Percentiles rank a stretch among this genome's conserved stretches.
phyloP scores from a whole-genome alignment of 2,329 filamentous ascomycete species.

The Trichoderma pleuroti region DNA sequence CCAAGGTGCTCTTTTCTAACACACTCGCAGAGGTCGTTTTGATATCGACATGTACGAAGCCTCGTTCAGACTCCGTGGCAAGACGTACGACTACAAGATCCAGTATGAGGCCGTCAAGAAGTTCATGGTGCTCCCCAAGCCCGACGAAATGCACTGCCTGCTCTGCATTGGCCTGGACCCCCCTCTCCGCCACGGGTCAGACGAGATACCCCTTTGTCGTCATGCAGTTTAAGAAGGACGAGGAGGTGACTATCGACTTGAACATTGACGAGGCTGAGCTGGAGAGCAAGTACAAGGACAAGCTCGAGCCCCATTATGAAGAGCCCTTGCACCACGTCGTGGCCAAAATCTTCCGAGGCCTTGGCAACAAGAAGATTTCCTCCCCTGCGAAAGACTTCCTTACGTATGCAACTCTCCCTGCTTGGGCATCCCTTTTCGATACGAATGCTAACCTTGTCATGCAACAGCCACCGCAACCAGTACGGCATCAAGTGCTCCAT shows the following conservation, averaged over 20 bases:
- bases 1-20: background rate
- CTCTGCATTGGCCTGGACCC: slow-evolving; percentile 93
- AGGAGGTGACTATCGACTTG: slow-evolving; percentile 92
- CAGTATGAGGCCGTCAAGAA: slow-evolving; percentile 98
- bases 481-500: slow-evolving; percentile 99
- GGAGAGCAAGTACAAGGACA: slow-evolving; percentile 81
- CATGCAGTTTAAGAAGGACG: slow-evolving; percentile 98
- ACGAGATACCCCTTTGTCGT: slow-evolving; percentile 97
- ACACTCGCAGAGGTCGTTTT: slow-evolving; percentile 76
- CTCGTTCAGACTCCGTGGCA: slow-evolving; percentile 93
- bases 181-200: slow-evolving; percentile 90
- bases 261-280: slow-evolving; percentile 92
- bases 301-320: slow-evolving; percentile 85
- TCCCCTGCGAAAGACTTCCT: slow-evolving; percentile 91
- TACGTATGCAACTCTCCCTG: slow-evolving; percentile 49
- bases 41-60: slow-evolving; percentile 99
- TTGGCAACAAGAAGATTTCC: slow-evolving; percentile 93
- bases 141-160: slow-evolving; percentile 94
- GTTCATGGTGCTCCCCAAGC: slow-evolving; percentile 97
- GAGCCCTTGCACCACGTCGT: slow-evolving; percentile 90
- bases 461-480: slow-evolving; percentile 74
- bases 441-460: background rate
- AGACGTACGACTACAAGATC: slow-evolving; percentile 99
- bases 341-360: slow-evolving; percentile 88
- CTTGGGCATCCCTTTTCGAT: background rate